Percentiles rank a stretch among this genome's conserved stretches.
These are phyloP conservation scores for Epichloe aotearoae DNA, from an alignment of 2,329 filamentous ascomycete species.

Conservation along the genomic window DNA sequence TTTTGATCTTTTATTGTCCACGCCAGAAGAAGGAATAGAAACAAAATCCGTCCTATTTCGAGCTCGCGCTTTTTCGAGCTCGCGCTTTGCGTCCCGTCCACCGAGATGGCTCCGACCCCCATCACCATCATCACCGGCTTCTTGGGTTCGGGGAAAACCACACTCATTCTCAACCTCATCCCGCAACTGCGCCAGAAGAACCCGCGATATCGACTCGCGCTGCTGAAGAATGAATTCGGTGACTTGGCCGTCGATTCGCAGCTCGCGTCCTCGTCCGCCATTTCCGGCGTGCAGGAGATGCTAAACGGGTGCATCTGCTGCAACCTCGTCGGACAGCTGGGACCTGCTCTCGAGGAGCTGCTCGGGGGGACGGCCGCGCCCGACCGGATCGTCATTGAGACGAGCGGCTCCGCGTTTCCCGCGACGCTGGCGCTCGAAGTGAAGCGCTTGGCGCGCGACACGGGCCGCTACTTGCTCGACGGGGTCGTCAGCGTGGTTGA, in stretches of 20 bases:
- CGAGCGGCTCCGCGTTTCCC: constrained; percentile 74
- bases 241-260: constrained; percentile 89
- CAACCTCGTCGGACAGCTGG: constrained; percentile 87
- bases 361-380: constrained; percentile 47
- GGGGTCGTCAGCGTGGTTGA: constrained; percentile 85
- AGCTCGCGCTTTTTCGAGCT: no score
- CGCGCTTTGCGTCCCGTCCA: neutral
- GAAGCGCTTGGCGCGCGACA: constrained; percentile 62
- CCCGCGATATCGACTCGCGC: constrained; percentile 69
- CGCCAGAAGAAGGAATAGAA: neutral
- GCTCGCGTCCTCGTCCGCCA: constrained; percentile 67
- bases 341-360: constrained; percentile 66
- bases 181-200: constrained; percentile 70
- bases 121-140: constrained; percentile 96
- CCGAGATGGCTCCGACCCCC: constrained; percentile 55
- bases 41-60: neutral
- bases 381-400: constrained; percentile 89
- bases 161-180: constrained; percentile 83
- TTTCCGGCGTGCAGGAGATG: constrained; percentile 82
- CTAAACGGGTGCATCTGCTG: constrained; percentile 98
- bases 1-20: neutral
- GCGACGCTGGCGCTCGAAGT: constrained; percentile 85
- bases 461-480: constrained; percentile 59
- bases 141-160: constrained; percentile 91
- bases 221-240: constrained; percentile 97